Evolutionary conservation across 1,139 yeast species (phyloP).

Genomic region (Geotrichum citri-aurantii): DNA sequence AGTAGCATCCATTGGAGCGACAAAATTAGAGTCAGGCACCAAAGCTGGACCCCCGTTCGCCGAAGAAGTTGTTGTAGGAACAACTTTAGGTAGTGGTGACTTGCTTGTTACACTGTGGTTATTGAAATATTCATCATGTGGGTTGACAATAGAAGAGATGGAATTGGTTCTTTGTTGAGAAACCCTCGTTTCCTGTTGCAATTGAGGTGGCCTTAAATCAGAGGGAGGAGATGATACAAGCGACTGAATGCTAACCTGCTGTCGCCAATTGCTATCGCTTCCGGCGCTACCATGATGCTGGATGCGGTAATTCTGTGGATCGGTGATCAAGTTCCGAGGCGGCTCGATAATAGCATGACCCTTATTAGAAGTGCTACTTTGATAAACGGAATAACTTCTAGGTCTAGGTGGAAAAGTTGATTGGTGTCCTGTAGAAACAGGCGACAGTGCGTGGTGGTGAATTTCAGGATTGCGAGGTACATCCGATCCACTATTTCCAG

Average conservation of each 20-base stretch:
- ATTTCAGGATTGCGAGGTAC: not conserved
- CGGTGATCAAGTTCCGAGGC: slow-evolving; percentile 4
- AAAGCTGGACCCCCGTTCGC: not conserved
- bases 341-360: not conserved
- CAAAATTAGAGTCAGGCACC: not conserved
- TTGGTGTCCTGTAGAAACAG: not conserved
- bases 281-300: not conserved
- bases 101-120: not conserved
- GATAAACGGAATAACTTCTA: slow-evolving; percentile 7
- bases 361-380: not conserved
- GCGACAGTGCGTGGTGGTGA: not conserved
- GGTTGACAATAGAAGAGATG: slow-evolving; percentile 5
- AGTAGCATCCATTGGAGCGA: not conserved
- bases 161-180: not conserved
- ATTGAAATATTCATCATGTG: not conserved
- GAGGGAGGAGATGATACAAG: not conserved
- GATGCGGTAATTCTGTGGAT: slow-evolving; percentile 7
- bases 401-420: not conserved
- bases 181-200: not conserved
- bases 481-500: not conserved
- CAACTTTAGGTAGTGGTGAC: not conserved
- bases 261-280: slow-evolving; percentile 6
- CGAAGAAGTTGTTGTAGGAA: not conserved
- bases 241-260: slow-evolving; percentile 10
- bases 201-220: not conserved